Evolutionary conservation across 768 basidiomycete genomes (phyloP).

Genomic region (Collybia sordida): DNA sequence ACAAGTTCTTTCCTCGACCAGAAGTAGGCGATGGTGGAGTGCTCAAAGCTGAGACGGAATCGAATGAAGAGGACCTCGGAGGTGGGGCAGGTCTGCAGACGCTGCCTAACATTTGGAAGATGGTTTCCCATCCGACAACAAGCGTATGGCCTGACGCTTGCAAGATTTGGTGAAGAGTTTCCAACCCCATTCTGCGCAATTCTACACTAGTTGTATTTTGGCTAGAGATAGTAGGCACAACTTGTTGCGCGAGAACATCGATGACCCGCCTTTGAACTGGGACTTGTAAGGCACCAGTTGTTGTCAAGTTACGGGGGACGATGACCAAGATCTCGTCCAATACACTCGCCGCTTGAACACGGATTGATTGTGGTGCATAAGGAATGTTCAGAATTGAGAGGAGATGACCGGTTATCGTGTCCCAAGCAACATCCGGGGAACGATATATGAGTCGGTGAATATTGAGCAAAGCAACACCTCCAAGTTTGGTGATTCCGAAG

Average conservation of each 20-base stretch:
- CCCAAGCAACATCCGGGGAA: constrained; percentile 85
- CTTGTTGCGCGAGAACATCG: constrained; percentile 81
- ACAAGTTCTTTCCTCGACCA: constrained; percentile 36
- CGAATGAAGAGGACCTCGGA: constrained; percentile 30
- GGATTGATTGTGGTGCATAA: constrained; percentile 72
- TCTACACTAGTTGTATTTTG: constrained; percentile 57
- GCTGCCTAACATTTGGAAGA: constrained; percentile 89
- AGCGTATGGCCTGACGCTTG: constrained; percentile 91
- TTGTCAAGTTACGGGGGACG: constrained; percentile 70
- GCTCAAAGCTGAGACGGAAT: constrained; percentile 39
- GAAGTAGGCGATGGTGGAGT: constrained; percentile 36
- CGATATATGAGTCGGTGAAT: constrained; percentile 84
- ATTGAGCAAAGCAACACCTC: constrained; percentile 77
- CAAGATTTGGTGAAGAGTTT: constrained; percentile 86
- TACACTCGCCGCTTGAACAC: constrained; percentile 85
- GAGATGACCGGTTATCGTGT: constrained; percentile 76
- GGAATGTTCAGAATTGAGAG: constrained; percentile 71
- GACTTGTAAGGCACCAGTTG: constrained; percentile 59
- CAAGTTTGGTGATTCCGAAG: constrained; percentile 89
- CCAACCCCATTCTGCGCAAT: constrained; percentile 83
- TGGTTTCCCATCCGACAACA: constrained; percentile 88
- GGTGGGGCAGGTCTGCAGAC: constrained; percentile 66
- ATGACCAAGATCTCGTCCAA: constrained; percentile 81
- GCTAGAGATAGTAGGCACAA: constrained; percentile 46
- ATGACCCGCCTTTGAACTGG: constrained; percentile 81